phyloP scores from a whole-genome alignment of 805 yeast genomes.

The Brettanomyces anomalus region DNA sequence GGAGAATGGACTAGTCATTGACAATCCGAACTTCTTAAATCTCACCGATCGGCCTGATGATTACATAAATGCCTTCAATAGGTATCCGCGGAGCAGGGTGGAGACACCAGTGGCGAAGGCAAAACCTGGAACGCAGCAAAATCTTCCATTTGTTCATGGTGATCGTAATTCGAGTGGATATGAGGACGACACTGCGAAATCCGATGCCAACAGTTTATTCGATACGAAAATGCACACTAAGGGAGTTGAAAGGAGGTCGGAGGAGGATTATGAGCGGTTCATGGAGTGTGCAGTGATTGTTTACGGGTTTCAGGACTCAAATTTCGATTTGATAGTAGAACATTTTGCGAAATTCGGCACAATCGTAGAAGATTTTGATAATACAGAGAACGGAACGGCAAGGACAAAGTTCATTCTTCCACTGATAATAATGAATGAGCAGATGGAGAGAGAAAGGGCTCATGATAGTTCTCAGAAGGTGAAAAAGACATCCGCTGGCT shows the following conservation, averaged over 20 bases:
- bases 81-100: conserved; percentile 17
- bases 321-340: conserved; percentile 56
- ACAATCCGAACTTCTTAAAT: conserved; percentile 23
- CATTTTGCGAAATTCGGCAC: conserved; percentile 75
- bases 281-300: conserved; percentile 66
- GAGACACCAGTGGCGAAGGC: conserved; percentile 6
- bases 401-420: neutral
- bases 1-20: conserved; percentile 27
- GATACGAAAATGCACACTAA: neutral
- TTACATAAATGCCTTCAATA: conserved; percentile 37
- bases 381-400: conserved; percentile 6
- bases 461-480: neutral
- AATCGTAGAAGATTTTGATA: conserved; percentile 58
- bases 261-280: conserved; percentile 13
- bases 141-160: conserved; percentile 4
- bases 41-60: conserved; percentile 33
- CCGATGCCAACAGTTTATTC: neutral
- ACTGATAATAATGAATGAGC: conserved; percentile 2
- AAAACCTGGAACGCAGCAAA: conserved; percentile 2
- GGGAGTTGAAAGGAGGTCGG: conserved; percentile 13
- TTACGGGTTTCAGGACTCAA: conserved; percentile 80
- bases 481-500: neutral
- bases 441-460: conserved; percentile 2
- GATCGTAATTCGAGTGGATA: neutral
- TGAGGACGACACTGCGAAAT: neutral